Evolutionary conservation across 345 rosid species (phyloP).

Genomic region (Hevea brasiliensis): DNA sequence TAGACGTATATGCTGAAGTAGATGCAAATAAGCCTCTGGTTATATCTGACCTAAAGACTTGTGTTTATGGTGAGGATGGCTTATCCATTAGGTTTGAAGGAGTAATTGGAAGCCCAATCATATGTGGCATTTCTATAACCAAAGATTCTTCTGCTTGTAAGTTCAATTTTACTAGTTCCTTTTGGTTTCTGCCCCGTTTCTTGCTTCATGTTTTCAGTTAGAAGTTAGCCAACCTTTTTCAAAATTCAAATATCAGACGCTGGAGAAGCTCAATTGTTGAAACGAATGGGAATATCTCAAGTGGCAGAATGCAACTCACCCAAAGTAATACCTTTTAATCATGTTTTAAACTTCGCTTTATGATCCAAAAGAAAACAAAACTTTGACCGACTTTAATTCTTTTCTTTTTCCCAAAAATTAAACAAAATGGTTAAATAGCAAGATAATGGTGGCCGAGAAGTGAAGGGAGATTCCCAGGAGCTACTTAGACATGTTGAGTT

Average conservation of each 20-base stretch:
- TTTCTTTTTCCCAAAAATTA: not conserved
- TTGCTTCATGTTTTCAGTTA: constrained; percentile 14
- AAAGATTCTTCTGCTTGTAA: constrained; percentile 38
- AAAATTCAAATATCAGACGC: too few species aligned
- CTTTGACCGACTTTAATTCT: not conserved
- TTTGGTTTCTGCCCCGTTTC: not conserved
- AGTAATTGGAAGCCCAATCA: constrained; percentile 45
- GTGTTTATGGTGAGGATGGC: constrained; percentile 42
- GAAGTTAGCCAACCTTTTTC: constrained; percentile 1
- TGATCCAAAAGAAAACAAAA: not conserved
- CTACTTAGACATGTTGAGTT: constrained; percentile 42
- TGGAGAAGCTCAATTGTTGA: constrained; percentile 32
- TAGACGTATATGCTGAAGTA: constrained; percentile 58
- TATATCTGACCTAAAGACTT: constrained; percentile 49
- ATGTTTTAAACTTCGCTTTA: not conserved
- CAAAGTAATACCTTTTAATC: constrained; percentile 33
- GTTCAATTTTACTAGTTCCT: constrained; percentile 16
- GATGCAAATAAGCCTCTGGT: constrained; percentile 57
- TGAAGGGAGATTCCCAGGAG: constrained; percentile 41
- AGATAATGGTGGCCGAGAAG: constrained; percentile 40
- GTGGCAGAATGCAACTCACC: constrained; percentile 26
- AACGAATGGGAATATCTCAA: constrained; percentile 27
- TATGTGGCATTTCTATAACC: constrained; percentile 49
- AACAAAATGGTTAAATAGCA: constrained; percentile 26
- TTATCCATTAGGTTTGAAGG: constrained; percentile 61